Evolutionary conservation across 495 filamentous ascomycete genomes (phyloP).

Genomic region (Ramalina intermedia): DNA sequence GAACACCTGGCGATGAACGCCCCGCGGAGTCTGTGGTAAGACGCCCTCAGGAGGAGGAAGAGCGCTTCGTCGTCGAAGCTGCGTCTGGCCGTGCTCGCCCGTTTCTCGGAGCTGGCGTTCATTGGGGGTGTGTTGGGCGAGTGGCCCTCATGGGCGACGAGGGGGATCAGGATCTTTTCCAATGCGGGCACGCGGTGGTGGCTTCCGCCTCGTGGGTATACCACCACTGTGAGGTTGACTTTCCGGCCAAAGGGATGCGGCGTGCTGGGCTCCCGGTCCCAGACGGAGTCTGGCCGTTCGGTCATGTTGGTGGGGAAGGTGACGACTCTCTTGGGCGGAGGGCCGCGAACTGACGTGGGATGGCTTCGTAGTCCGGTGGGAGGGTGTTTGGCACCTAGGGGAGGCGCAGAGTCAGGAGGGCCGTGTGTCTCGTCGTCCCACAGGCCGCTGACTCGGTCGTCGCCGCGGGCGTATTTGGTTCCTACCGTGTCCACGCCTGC

Average conservation of each 20-base stretch:
- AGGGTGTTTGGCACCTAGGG: neutral
- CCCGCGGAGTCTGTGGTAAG: conserved; percentile 10
- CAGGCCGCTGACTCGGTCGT: conserved; percentile 1
- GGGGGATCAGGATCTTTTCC: conserved; percentile 6
- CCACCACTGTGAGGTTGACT: conserved; percentile 6
- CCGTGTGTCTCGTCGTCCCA: neutral
- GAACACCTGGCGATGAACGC: conserved; percentile 2
- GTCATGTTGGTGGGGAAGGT: conserved; percentile 9
- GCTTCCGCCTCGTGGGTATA: conserved; percentile 4
- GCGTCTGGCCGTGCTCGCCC: neutral
- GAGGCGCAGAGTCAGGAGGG: neutral
- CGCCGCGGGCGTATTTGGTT: neutral
- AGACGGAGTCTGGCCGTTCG: conserved; percentile 2
- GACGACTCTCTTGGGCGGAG: conserved; percentile 5
- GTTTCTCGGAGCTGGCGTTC: neutral
- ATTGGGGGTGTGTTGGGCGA: neutral
- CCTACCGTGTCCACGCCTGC: neutral
- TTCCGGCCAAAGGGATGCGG: conserved; percentile 13
- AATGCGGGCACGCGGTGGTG: conserved; percentile 6
- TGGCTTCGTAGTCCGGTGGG: neutral
- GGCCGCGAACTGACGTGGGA: neutral
- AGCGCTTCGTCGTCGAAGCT: conserved; percentile 17
- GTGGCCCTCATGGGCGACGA: neutral
- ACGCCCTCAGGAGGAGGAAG: conserved; percentile 9
- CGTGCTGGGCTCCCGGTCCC: conserved; percentile 11